Evolutionary conservation across 1,139 yeast genomes (phyloP).

Genomic region (Yamadazyma spencermartinsiae): DNA sequence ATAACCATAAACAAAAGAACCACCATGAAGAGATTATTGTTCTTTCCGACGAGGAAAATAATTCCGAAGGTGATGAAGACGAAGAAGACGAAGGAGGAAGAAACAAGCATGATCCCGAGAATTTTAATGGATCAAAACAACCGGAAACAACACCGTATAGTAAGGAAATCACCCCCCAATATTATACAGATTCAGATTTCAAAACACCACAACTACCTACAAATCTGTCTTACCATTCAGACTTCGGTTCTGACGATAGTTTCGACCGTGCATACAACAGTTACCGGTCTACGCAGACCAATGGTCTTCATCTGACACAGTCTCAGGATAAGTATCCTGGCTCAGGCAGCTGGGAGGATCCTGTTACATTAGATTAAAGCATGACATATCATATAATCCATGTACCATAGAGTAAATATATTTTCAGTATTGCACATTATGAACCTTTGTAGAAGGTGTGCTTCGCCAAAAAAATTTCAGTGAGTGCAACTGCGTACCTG

Average conservation of each 20-base stretch:
- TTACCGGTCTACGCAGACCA: slow-evolving; percentile 1
- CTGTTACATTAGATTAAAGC: slow-evolving; percentile 22
- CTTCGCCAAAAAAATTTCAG: slow-evolving; percentile 1
- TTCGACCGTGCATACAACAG: slow-evolving; percentile 5
- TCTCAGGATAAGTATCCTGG: slow-evolving; percentile 17
- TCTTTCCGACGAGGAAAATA: slow-evolving; percentile 28
- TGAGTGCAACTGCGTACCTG: not conserved
- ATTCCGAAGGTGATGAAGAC: slow-evolving; percentile 9
- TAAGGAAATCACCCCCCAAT: not conserved
- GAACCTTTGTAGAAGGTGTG: not conserved
- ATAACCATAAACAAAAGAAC: slow-evolving; percentile 7
- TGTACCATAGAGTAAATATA: not conserved
- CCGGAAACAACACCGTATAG: no score
- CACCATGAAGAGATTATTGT: slow-evolving; percentile 27
- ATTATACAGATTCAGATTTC: not conserved
- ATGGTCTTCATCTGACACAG: not conserved
- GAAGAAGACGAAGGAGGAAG: slow-evolving; percentile 11
- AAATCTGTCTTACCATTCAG: not conserved
- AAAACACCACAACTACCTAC: no score
- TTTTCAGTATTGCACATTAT: not conserved
- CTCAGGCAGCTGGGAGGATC: slow-evolving; percentile 43
- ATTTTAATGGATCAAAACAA: no score
- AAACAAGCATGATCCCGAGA: no score
- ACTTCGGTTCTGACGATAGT: slow-evolving; percentile 7
- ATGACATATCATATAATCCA: not conserved